Percentiles rank a stretch among this genome's conserved stretches.
These are phyloP conservation scores for Phytopythium helicoides DNA, from an alignment of 352 stramenopile species.

Conservation along the genomic window DNA sequence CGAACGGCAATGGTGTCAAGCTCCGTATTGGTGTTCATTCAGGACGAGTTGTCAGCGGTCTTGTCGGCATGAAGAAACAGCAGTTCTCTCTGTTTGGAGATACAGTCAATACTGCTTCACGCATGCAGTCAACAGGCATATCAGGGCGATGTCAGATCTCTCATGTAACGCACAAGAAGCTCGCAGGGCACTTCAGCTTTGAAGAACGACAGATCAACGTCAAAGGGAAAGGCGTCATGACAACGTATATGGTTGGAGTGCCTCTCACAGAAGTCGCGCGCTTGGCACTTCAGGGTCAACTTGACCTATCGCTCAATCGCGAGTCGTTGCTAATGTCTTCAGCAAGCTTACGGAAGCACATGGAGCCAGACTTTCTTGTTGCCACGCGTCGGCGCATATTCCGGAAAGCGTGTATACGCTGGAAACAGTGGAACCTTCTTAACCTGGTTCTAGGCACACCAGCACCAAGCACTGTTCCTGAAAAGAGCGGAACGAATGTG, in stretches of 20 bases:
- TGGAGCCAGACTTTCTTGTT: conserved; percentile 55
- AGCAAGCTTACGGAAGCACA: conserved; percentile 24
- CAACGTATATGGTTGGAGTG: conserved; percentile 76
- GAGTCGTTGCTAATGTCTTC: conserved; percentile 62
- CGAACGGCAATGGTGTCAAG: conserved; percentile 83
- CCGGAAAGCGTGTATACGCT: conserved; percentile 44
- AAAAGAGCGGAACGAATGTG: conserved; percentile 9
- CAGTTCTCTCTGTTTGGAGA: conserved; percentile 94
- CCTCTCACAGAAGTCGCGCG: conserved; percentile 61
- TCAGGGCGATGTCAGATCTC: conserved; percentile 80
- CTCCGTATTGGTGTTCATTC: conserved; percentile 91
- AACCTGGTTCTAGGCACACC: conserved; percentile 52
- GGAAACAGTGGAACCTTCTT: conserved; percentile 59
- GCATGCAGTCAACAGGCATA: conserved; percentile 89
- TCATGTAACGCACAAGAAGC: conserved; percentile 81
- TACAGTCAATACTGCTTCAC: conserved; percentile 87
- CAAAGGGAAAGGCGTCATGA: conserved; percentile 87
- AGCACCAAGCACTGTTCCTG: conserved; percentile 15
- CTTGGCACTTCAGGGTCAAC: conserved; percentile 52
- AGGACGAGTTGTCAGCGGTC: conserved; percentile 81
- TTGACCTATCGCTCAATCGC: conserved; percentile 66
- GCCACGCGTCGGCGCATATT: conserved; percentile 50
- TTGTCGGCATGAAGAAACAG: conserved; percentile 92
- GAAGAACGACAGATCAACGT: conserved; percentile 79
- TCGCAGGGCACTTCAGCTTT: conserved; percentile 71